Base-by-base conservation (phyloP, 2,329 filamentous ascomycete species). In the Pseudogymnoascus sp. region DNA sequence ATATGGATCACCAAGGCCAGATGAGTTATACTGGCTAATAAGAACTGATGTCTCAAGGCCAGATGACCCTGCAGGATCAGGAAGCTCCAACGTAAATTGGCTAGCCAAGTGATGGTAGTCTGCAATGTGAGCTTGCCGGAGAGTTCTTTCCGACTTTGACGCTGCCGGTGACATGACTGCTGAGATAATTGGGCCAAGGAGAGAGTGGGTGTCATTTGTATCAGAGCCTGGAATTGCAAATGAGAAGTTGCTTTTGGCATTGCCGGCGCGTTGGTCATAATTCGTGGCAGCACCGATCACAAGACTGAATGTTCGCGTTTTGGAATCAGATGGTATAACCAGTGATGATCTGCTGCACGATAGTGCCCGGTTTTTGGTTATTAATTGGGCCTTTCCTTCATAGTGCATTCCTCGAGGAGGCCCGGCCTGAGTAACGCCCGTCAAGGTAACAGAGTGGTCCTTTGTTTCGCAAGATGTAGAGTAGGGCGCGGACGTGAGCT, bases 251-350 rank as follows among this genome's bases (percentile, higher is more conserved):
- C 67, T 68, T 13, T 72, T 73, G 0, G 73, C 70, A 55, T 76
- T 80, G 1, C 82, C 81, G 35, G 79, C 77, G 3, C 72, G 77
- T 61, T 78, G 71, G 58, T 84, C 79, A 61, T 80, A 84, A 63
- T 83, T 75, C 1, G 80, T 82, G 5, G 71, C 74, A 1, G 74
- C 77, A 4, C 76, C 75, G 13, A 83, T 67, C 0, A 82, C 71
- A 5, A 84, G 6, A 29, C 73, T 72, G 8, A 77, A 42, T 8
- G 66, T 68, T 2, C 63, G 70, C 5, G 71, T 65, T 4, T 66
- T 25, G 7, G 65, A 35, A 0, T 58, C 62, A 1, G 73, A 64
- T 5, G 69, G 63, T 15, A 79, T 65, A 0, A 66, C 66, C 15
- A 79, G 65, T 0, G 65, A 67, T 3, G 65, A 41, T n/a, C 68